phyloP scores from a whole-genome alignment of 139 green algal genomes.

The Parachlorella kessleri region DNA sequence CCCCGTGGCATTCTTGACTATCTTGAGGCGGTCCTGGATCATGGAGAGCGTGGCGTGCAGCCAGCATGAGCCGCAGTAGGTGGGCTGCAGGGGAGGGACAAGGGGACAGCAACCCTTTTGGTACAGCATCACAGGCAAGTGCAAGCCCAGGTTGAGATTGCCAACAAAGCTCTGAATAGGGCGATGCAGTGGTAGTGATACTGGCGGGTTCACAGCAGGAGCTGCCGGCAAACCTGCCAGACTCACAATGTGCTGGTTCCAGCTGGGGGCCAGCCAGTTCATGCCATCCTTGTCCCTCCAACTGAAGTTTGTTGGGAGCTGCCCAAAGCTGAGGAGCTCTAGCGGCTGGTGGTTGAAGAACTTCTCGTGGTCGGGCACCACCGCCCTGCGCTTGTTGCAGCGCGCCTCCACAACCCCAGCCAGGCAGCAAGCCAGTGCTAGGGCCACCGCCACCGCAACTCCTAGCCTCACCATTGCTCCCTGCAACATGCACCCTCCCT shows the following conservation, averaged over 20 bases:
- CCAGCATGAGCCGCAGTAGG: constrained; percentile 70
- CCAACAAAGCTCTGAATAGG: too few relatives aligned
- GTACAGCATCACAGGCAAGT: too few relatives aligned
- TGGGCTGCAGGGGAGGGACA: constrained; percentile 40
- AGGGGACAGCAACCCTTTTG: too few relatives aligned
- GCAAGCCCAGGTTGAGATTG: too few relatives aligned
- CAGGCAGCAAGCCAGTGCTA: too few relatives aligned
- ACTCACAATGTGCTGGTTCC: constrained; percentile 46
- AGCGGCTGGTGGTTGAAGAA: constrained; percentile 22
- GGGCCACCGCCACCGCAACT: too few relatives aligned
- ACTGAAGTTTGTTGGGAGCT: constrained; percentile 46
- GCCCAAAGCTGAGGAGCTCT: background rate
- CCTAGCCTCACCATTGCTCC: too few relatives aligned
- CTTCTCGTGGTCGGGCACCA: background rate
- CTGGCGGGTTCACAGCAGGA: too few relatives aligned
- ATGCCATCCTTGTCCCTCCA: constrained; percentile 43
- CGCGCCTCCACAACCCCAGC: too few relatives aligned
- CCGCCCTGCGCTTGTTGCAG: background rate
- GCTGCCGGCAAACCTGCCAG: too few relatives aligned
- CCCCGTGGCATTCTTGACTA: constrained; percentile 53
- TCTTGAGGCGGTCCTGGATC: constrained; percentile 64
- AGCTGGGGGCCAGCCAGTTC: constrained; percentile 36
- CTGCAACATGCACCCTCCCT: too few relatives aligned
- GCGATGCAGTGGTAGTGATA: too few relatives aligned
- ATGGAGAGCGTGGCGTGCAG: constrained; percentile 59